phyloP scores from a whole-genome alignment of 495 filamentous ascomycete species.

The Pseudomonodictys pantanalensis region DNA sequence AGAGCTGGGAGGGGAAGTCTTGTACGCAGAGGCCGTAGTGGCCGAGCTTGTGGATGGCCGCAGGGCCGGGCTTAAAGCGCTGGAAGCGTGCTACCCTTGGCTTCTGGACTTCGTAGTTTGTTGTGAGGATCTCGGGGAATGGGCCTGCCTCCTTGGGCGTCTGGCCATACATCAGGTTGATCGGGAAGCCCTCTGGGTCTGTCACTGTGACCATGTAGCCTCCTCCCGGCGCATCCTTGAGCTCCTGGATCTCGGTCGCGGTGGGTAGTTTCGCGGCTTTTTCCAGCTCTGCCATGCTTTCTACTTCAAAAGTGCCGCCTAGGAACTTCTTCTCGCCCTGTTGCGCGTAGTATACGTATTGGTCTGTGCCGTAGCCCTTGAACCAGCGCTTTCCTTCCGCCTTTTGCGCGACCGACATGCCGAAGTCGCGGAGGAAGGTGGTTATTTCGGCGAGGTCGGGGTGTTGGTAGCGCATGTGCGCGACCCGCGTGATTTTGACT shows the following conservation, averaged over 20 bases:
- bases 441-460: conserved; percentile 48
- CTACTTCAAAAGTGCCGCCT: conserved; percentile 42
- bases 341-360: conserved; percentile 45
- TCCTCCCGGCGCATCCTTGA: conserved; percentile 55
- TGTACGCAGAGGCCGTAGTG: conserved; percentile 67
- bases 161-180: conserved; percentile 60
- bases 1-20: conserved; percentile 54
- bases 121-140: conserved; percentile 50
- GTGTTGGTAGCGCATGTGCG: conserved; percentile 54
- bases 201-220: conserved; percentile 56
- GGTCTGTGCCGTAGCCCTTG: conserved; percentile 41
- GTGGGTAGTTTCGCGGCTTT: conserved; percentile 41
- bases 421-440: conserved; percentile 45
- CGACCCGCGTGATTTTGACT: conserved; percentile 44
- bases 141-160: conserved; percentile 39
- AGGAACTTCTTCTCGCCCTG: conserved; percentile 42
- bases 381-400: conserved; percentile 38
- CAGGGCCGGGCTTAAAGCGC: conserved; percentile 55
- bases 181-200: conserved; percentile 58
- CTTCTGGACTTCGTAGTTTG: conserved; percentile 47
- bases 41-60: conserved; percentile 70
- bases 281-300: conserved; percentile 39
- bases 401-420: conserved; percentile 40
- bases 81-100: conserved; percentile 38
- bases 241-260: conserved; percentile 51